Evolutionary conservation across 2,329 filamentous ascomycete genomes (phyloP), one percentile per base, ranked within the genome.

Genomic region (Aureobasidium mangrovei): DNA sequence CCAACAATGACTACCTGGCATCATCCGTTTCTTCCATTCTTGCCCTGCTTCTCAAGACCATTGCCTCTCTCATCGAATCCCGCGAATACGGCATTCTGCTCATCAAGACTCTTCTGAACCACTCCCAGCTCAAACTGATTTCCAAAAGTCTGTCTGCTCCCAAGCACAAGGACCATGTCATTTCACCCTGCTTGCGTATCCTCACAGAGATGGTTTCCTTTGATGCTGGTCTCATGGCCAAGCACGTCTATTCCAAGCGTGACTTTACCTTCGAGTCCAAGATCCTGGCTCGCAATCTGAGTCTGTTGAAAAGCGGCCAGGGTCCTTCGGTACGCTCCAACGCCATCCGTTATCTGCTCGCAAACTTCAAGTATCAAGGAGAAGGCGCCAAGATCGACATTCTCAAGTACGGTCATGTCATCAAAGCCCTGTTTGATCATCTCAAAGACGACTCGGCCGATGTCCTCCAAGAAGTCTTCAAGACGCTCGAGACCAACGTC

Each of bases 151-250:
- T 97, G 18, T 85, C 87, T 3, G 82, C 88, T 0, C 84, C 87
- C 27, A 91, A 89, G 68, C 79, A 82, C 45, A 95, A 94, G 65
- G 89, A 90, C 38, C 89, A 88, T 68, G 75, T 97, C 56, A 91
- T 96, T 57, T 93, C 89, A 2, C 91, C 93, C 0, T 91, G 87
- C 27, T 73, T 98, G 56, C 83, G 91, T 55, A 73, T 98, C 49
- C 77, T 98, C 57, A 87, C 85, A 49, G 91, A 98, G 70, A 78
- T 91, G n/a, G 81, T 88, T 12, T 83, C 78, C 53, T 86, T 95
- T 59, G 91, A 97, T 69, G 90, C 90, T 12, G 94, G 93, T 10
- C 80, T 82, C 40, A 77, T 90, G 54, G 88, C 91, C 29, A 84
- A 82, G 60, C 78, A 84, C 43, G 77, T 96, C 33, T 94, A 95